Evolutionary conservation across 163 green algal genomes (phyloP).

Genomic region (Botryococcus braunii): DNA sequence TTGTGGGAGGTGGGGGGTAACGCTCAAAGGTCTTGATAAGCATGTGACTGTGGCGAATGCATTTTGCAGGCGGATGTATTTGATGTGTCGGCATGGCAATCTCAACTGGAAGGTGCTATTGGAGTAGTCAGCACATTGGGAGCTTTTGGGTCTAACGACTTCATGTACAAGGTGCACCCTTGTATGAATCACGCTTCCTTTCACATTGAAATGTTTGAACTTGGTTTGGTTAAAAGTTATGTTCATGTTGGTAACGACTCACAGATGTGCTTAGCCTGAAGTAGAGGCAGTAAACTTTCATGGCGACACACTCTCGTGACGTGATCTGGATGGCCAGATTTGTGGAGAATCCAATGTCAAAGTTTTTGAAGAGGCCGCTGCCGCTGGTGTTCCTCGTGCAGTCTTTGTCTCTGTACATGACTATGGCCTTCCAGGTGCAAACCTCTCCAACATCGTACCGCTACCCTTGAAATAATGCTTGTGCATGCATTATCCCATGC

Average conservation of each 20-base stretch:
- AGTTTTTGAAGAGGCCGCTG: conserved; percentile 54
- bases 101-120: conserved; percentile 27
- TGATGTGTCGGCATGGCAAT: conserved; percentile 25
- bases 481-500: too few species aligned
- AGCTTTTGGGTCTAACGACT: conserved; percentile 67
- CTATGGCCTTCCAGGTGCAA: conserved; percentile 41
- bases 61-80: conserved; percentile 41
- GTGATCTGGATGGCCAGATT: conserved; percentile 22
- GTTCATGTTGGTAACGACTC: too few species aligned
- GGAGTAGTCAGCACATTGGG: conserved; percentile 64
- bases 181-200: too few species aligned
- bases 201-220: too few species aligned
- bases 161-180: conserved; percentile 62
- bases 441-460: too few species aligned
- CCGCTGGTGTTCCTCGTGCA: conserved; percentile 63
- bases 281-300: too few species aligned
- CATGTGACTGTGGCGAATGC: too few species aligned
- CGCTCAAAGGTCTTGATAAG: background rate
- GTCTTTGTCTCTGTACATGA: conserved; percentile 82
- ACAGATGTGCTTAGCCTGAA: too few species aligned
- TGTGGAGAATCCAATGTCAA: conserved; percentile 69
- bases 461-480: too few species aligned
- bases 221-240: too few species aligned
- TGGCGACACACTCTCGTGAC: too few species aligned
- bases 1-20: background rate